Evolutionary conservation across 2,329 filamentous ascomycete species (phyloP).

Genomic region (Pseudogymnoascus sp.): DNA sequence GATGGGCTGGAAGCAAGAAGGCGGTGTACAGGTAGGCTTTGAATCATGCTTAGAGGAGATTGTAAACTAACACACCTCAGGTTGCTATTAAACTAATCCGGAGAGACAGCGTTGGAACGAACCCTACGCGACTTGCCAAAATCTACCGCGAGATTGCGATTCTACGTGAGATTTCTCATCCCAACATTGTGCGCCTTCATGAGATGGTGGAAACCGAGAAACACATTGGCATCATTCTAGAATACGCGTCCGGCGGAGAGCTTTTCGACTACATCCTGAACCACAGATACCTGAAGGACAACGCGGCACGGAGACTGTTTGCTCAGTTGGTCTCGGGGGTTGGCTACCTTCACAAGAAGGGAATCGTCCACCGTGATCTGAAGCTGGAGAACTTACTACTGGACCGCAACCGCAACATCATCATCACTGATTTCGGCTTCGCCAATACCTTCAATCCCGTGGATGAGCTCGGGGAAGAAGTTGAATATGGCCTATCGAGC

Average conservation of each 20-base stretch:
- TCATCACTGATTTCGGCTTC: conserved; percentile 98
- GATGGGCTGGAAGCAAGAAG: conserved; percentile 95
- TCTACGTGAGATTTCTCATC: conserved; percentile 77
- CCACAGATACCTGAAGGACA: conserved; percentile 92
- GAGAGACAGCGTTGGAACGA: conserved; percentile 79
- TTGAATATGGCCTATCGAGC: conserved; percentile 79
- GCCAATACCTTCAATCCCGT: conserved; percentile 91
- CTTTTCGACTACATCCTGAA: conserved; percentile 98
- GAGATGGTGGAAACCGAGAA: conserved; percentile 98
- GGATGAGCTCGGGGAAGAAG: conserved; percentile 83
- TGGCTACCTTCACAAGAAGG: conserved; percentile 96
- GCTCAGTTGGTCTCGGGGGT: conserved; percentile 94
- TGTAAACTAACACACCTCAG: conserved; percentile 33
- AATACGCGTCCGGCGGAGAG: conserved; percentile 95
- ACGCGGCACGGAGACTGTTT: conserved; percentile 81
- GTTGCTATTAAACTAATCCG: conserved; percentile 98
- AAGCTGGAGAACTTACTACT: conserved; percentile 94
- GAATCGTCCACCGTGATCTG: conserved; percentile 93
- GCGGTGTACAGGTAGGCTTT: conserved; percentile 64
- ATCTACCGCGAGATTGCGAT: conserved; percentile 97
- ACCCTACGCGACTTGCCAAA: conserved; percentile 84
- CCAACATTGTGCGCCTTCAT: conserved; percentile 92
- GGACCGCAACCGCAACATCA: conserved; percentile 96
- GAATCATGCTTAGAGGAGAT: background rate
- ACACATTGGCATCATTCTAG: conserved; percentile 95